Evolutionary conservation across 495 filamentous ascomycete species (phyloP), one percentile per base, ranked within the genome.

Genomic region (Glutinoglossum americanum): DNA sequence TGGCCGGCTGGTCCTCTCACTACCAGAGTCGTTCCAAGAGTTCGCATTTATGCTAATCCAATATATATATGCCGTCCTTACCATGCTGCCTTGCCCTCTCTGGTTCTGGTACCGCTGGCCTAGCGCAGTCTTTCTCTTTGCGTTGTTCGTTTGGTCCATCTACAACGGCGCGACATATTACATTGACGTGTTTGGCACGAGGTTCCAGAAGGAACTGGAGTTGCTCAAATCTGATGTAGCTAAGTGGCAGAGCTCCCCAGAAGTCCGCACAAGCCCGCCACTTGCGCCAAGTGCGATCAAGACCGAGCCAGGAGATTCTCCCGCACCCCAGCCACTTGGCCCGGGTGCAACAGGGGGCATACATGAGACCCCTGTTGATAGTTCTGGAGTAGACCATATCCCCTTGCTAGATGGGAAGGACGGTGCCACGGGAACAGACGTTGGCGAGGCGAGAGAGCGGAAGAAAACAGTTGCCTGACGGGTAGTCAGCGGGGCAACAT

Each of bases 91-190:
- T 0, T 95, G 87, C 62, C 85, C 92, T 1, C 63, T 98, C 39
- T 98, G 90, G 90, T 94, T 98, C 69, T 92, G 86, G 75, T 89
- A 80, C 65, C 79, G 83, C 21, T 89, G 82, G 78, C 78, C 82
- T 0, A 90, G 85, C 47, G 82, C 81, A 1, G 58, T 66, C 0
- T 96, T 94, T 71, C 72, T 98, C 56, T 69, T 81, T 5, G 72
- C 76, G 9, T 78, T 98, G 21, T 97, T 96, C 63, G 69, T 78
- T 33, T 94, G 90, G 89, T 89, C 83, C 63, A 79, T 95, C 54
- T 87, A 94, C 68, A 98, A 98, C 62, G 92, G 92, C 28, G 86
- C 89, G 26, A 94, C 89, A 15, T 98, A 84, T 67, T 98, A 98
- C 67, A 95, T 97, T 66, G 92, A 98, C 62, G 83, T 95, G 15